Evolutionary conservation across 495 filamentous ascomycete species (phyloP), one percentile per base, ranked within the genome.

Genomic region (Penicillium manginii): DNA sequence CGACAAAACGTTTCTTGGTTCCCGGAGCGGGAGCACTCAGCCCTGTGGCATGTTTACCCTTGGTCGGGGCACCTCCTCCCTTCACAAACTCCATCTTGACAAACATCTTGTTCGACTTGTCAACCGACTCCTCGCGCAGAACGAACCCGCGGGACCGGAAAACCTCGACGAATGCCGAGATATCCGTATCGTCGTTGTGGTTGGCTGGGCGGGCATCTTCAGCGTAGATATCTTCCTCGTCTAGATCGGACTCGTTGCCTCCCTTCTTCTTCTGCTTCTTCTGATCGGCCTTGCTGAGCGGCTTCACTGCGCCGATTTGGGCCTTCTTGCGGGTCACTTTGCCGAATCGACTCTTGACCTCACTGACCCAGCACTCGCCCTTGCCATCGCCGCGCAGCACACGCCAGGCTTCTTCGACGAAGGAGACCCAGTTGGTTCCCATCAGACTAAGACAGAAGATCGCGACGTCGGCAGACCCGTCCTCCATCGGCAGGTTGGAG

Each of bases 351-450:
- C 85, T 89, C 78, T 97, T 98, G 68, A 97, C 96, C 77, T 98
- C 94, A 45, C 91, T 91, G 52, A 98, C 83, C 94, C 94, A 98
- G 47, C 94, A 83, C 77, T 98, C 94, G 54, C 94, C 94, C 65
- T 89, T 90, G 84, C 93, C 94, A 43, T 82, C 80, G 18, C 75
- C 55, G 54, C 90, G 84, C 60, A 98, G 78, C 11, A 98, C 78
- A 18, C 94, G 84, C 73, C 88, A 93, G n/a, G 93, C 92, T 74
- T 98, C 94, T 66, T 97, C 93, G 57, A 98, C 83, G 66, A 97
- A 97, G 58, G 90, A 86, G 19, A 96, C 81, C 91, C 94, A 98
- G 75, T 98, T 98, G 15, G 94, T 98, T 62, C 96, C 94, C 94
- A 98, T 98, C 40, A 98, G 82, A 55, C 93, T 93, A 21, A 98